Conservation (phyloP, 768 basidiomycete genomes). For the Flagelloscypha sp. region DNA sequence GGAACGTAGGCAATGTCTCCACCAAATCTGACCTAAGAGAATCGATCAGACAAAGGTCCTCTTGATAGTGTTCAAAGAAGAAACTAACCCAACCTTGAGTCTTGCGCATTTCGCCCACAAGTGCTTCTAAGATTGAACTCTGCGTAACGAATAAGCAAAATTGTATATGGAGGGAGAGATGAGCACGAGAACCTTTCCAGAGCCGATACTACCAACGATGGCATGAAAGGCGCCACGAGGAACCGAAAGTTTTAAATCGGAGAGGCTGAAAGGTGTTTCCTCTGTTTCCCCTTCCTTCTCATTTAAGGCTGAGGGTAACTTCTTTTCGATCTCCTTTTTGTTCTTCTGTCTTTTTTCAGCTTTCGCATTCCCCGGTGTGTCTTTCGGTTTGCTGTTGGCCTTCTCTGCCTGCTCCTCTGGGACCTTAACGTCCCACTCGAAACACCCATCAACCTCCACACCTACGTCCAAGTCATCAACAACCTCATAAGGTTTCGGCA, state of each 20-base stretch:
- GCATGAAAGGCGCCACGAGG: conserved; percentile 55
- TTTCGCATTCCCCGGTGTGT: too few relatives aligned
- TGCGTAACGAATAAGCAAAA: conserved; percentile 20
- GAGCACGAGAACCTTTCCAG: conserved; percentile 46
- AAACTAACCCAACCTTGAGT: conserved; percentile 47
- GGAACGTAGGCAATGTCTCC: conserved; percentile 52
- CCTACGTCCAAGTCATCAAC: conserved; percentile 29
- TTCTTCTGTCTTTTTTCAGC: too few relatives aligned
- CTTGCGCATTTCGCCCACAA: conserved; percentile 63
- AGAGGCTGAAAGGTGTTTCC: conserved; percentile 45
- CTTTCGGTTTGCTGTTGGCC: too few relatives aligned
- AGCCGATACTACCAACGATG: conserved; percentile 69
- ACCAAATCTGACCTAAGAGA: conserved; percentile 38
- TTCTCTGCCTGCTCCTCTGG: conserved; percentile 11
- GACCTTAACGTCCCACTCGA: conserved; percentile 10
- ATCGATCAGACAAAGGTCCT: background rate
- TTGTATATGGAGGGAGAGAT: background rate
- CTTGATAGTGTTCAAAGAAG: background rate
- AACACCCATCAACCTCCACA: conserved; percentile 34
- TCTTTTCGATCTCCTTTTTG: too few relatives aligned
- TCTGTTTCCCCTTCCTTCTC: conserved; percentile 16
- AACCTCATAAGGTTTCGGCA: conserved; percentile 36
- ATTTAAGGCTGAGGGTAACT: conserved; percentile 11
- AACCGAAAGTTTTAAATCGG: conserved; percentile 35
- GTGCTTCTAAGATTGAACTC: conserved; percentile 48